Evolutionary conservation across 768 basidiomycete genomes (phyloP), one percentile per base, ranked within the genome.

Genomic region (Neoboletus magnificus): DNA sequence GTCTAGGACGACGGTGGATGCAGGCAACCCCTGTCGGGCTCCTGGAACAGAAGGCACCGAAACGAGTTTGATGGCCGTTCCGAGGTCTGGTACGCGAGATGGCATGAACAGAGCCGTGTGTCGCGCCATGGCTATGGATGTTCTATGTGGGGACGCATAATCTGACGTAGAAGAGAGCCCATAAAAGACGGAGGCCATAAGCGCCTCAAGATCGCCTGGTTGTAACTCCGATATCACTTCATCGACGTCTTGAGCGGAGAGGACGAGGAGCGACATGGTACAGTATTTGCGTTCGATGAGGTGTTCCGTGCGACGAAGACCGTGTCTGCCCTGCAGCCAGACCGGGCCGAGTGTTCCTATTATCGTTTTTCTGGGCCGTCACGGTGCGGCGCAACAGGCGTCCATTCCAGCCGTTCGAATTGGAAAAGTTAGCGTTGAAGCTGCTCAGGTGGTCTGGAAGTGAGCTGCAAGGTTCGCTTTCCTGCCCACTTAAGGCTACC

Each of bases 21-120:
- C 92, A 7, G 92, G 89, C 20, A 96, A 66, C 0, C 93, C 93
- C 3, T 74, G 67, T 20, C 59, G 63, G 43, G 78, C 78, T 2
- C 64, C 75, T 1, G 69, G 51, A 1, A 59, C 60, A 4, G 71
- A 74, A 0, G 93, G 93, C 2, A 93, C 78, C 29, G 84, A 87
- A 4, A 91, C 93, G n/a, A 91, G 79, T 71, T 97, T 95, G 56
- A 91, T 76, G 3, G 87, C 74, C 1, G 87, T 87, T 2, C 84
- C 84, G n/a, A 65, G 39, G 27, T 59, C 55, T 22, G 72, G 66
- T 11, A 87, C 75, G 25, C 86, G 80, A 8, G 89, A 82, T 2
- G 93, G 92, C 93, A 96, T 96, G 71, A 93, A 89, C 3, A 97
- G 75, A 0, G 80, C 76, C 1, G 78, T 85, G 60, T 91, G 83